phyloP scores from a whole-genome alignment of 1,284 basidiomycete genomes.

The Phellinidium pouzarii region DNA sequence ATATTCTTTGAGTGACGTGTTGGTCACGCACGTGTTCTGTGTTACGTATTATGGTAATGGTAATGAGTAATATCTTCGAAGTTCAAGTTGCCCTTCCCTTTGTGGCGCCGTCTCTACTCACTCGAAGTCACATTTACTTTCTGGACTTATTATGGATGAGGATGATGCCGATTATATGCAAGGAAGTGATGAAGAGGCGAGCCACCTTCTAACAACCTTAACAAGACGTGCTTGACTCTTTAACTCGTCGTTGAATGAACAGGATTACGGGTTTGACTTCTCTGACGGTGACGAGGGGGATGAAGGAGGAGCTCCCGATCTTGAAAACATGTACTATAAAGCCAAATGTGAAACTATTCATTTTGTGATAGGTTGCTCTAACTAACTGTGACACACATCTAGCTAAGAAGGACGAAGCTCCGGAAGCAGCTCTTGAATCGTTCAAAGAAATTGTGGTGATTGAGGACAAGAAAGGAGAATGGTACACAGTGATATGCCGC shows the following conservation, averaged over 20 bases:
- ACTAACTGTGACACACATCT: constrained; percentile 14
- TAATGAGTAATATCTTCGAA: no score
- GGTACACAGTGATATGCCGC: constrained; percentile 40
- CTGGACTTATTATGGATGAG: constrained; percentile 60
- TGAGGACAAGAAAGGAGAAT: constrained; percentile 89
- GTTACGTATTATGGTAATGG: no score
- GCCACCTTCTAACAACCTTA: constrained; percentile 1
- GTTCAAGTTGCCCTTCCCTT: not conserved
- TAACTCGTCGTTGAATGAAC: not conserved
- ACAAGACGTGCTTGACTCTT: not conserved
- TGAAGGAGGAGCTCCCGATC: constrained; percentile 79
- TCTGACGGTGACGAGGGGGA: constrained; percentile 84
- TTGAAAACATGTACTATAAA: constrained; percentile 98
- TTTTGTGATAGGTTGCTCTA: no score
- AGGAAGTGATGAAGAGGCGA: constrained; percentile 74
- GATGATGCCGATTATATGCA: constrained; percentile 89
- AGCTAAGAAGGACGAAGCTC: constrained; percentile 91
- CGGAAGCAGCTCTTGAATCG: constrained; percentile 83
- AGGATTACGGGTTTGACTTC: constrained; percentile 98
- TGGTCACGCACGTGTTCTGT: no score
- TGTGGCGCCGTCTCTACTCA: not conserved
- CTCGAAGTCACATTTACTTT: not conserved
- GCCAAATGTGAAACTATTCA: constrained; percentile 94
- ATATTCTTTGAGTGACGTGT: no score
- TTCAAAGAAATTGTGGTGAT: constrained; percentile 84